These are phyloP conservation scores for Centrapalus pauciflorus DNA, from an alignment of 129 eudicot genomes.

Conservation along the genomic window DNA sequence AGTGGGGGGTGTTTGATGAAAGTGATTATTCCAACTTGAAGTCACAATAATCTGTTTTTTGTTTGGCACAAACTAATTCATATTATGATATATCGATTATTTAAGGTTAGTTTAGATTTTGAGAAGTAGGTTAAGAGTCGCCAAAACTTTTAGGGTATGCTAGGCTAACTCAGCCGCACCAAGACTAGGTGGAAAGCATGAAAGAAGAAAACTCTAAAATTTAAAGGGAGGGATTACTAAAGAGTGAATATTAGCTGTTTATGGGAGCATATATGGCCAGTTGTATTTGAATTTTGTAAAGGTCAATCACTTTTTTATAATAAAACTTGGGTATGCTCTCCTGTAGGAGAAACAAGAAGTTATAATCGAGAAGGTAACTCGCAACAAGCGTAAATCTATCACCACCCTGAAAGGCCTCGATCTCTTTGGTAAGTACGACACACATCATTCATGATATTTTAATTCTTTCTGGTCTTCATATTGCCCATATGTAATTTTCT, in stretches of 20 bases:
- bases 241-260: background rate
- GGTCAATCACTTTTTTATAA: background rate
- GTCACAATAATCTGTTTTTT: too few relatives aligned
- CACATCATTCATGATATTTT: background rate
- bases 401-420: slow-evolving; percentile 90
- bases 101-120: too few relatives aligned
- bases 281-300: background rate
- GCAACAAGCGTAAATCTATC: slow-evolving; percentile 84
- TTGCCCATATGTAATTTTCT: background rate
- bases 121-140: background rate
- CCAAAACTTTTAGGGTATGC: too few relatives aligned
- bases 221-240: too few relatives aligned
- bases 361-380: slow-evolving; percentile 86
- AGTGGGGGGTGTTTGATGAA: too few relatives aligned
- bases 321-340: slow-evolving; percentile 6
- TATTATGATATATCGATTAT: too few relatives aligned
- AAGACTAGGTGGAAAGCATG: too few relatives aligned
- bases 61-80: too few relatives aligned
- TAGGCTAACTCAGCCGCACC: too few relatives aligned
- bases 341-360: slow-evolving; percentile 81
- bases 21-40: too few relatives aligned
- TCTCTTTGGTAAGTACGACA: slow-evolving; percentile 57
- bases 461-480: background rate
- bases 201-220: too few relatives aligned
- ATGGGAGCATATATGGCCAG: background rate